A percentile compares a stretch with the other conserved stretches of the same genome.
Evolutionary conservation across 2,329 filamentous ascomycete genomes (phyloP).

Genomic region (Lecanicillium sp.): DNA sequence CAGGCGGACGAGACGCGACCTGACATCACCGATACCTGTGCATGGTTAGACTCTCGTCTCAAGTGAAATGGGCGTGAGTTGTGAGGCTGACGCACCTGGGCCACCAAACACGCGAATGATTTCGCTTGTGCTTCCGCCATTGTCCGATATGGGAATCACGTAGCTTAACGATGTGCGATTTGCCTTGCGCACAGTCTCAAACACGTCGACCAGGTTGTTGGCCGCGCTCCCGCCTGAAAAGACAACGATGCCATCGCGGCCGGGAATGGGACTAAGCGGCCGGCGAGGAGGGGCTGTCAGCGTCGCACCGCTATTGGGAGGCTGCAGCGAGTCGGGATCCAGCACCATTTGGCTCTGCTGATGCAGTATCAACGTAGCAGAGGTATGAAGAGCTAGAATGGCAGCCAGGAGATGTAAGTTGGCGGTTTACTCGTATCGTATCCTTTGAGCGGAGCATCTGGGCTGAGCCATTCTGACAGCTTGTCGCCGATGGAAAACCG

Average conservation of each 20-base stretch:
- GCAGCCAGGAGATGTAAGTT: too few relatives aligned
- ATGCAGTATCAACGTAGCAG: too few relatives aligned
- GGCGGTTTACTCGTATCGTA: too few relatives aligned
- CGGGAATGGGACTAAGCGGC: conserved; percentile 4
- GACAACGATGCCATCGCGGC: conserved; percentile 51
- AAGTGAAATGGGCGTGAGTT: not conserved
- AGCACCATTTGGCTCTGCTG: too few relatives aligned
- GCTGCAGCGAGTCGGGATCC: not conserved
- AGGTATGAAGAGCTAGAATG: too few relatives aligned
- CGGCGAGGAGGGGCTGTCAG: not conserved
- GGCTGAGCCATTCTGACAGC: too few relatives aligned
- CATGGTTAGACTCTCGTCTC: conserved; percentile 2
- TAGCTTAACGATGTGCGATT: conserved; percentile 67
- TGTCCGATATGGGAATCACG: conserved; percentile 92
- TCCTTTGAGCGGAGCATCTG: too few relatives aligned
- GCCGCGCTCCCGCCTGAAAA: conserved; percentile 93
- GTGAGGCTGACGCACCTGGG: conserved; percentile 50
- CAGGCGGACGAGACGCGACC: conserved; percentile 69
- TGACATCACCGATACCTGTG: conserved; percentile 46
- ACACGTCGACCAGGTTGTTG: conserved; percentile 88
- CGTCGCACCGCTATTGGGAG: not conserved
- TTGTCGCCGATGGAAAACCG: too few relatives aligned
- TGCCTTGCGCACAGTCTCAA: conserved; percentile 56
- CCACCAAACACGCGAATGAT: conserved; percentile 91
- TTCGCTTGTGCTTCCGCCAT: conserved; percentile 89